Evolutionary conservation across 306 rosid genomes (phyloP).

Genomic region (Rosa multiflora): DNA sequence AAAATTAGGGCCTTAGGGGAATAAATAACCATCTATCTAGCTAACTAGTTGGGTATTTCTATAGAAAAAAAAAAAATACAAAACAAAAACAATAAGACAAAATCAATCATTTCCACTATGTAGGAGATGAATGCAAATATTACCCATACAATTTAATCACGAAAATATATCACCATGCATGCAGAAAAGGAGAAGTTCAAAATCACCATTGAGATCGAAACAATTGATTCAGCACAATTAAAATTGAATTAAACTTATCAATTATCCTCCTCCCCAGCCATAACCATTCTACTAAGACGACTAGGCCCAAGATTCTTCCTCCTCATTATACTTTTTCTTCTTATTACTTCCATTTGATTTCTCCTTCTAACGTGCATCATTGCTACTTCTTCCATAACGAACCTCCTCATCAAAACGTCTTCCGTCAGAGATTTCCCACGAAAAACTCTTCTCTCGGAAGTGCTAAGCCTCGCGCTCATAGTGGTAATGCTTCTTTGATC

Average conservation of each 20-base stretch:
- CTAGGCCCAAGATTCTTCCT: constrained; percentile 86
- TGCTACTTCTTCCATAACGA: constrained; percentile 91
- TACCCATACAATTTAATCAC: too few relatives aligned
- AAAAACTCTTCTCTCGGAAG: constrained; percentile 58
- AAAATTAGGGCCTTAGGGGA: too few relatives aligned
- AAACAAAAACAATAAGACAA: too few relatives aligned
- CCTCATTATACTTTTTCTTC: constrained; percentile 58
- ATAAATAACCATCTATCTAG: too few relatives aligned
- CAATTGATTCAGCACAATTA: not conserved
- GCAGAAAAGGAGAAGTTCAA: not conserved
- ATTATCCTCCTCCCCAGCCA: constrained; percentile 38
- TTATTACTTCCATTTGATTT: constrained; percentile 83
- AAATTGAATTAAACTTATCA: not conserved
- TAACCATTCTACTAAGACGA: constrained; percentile 78
- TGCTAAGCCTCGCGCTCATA: constrained; percentile 53
- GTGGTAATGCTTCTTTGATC: constrained; percentile 25
- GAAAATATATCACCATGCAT: not conserved
- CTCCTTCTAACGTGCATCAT: constrained; percentile 91
- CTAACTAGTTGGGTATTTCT: too few relatives aligned
- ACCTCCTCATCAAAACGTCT: constrained; percentile 89
- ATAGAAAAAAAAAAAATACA: too few relatives aligned
- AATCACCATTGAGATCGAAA: not conserved
- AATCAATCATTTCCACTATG: too few relatives aligned
- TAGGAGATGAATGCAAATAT: too few relatives aligned
- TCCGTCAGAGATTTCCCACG: constrained; percentile 89